Base-by-base conservation (phyloP, 371 early-diverging fungal genomes). In the Zychaea mexicana region DNA sequence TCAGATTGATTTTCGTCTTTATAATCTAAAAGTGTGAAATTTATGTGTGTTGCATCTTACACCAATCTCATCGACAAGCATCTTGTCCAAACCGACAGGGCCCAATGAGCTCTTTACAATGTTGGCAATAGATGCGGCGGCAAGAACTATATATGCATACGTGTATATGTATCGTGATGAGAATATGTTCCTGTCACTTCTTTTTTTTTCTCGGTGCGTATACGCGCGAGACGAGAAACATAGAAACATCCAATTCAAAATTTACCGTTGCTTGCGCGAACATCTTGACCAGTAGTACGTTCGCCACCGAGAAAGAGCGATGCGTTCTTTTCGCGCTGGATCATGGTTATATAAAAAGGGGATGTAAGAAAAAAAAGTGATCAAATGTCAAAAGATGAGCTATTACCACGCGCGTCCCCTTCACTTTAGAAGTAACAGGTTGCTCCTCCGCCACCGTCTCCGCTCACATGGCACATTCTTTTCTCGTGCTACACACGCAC, bases 51-150 rank as follows among this genome's bases (percentile, higher is more conserved):
- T n/a, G n/a, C n/a, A n/a, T n/a, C 89, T 77, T 87, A 94, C 94
- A 57, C 99, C 99, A 84, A 98, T 96, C 69, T 98, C 98, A 77
- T 99, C 99, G 22, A 99, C 97, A 67, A 99, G 86, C 99, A 99
- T 99, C 85, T 99, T 99, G 85, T 99, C 99, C 60, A 99, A 87
- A 17, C 99, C 99, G 57, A 99, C 97, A 19, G 99, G 99, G 12
- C 99, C 99, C 69, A 99, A 89, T 32, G 99, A 99, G 24, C 95
- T 95, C 83, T 97, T 98, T 57, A 99, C 96, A 70, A 99, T 94
- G 74, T 99, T 98, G 66, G 99, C 96, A 70, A 99, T 94, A 45
- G 99, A 92, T 46, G 90, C 78, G 19, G 87, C 87, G 63, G 89
- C 88, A 62, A 89, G 76, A 3, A 87, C 88, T 87, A 75, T 27